phyloP scores from a whole-genome alignment of 1,139 yeast species.

The Maudiozyma humilis region DNA sequence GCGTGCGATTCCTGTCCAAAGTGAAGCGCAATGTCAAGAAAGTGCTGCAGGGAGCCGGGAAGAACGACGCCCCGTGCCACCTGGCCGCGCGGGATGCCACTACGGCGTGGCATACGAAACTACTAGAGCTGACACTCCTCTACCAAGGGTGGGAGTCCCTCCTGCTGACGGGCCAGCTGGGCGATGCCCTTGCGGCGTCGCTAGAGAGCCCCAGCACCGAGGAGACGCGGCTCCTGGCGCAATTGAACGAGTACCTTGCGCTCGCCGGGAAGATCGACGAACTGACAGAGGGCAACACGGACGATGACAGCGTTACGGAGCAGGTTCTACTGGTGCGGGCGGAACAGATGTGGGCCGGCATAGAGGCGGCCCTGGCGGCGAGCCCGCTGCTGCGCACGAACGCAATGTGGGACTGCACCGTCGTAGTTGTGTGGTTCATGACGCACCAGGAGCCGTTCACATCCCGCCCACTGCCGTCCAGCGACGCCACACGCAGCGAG shows the following conservation, averaged over 20 bases:
- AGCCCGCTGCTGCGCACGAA: conserved; percentile 11
- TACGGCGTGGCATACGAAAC: conserved; percentile 14
- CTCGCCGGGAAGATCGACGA: conserved; percentile 14
- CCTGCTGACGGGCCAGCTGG: conserved; percentile 7
- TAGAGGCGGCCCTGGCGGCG: conserved; percentile 11
- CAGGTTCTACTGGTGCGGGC: conserved; percentile 8
- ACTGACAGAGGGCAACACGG: no score
- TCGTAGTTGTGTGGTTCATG: conserved; percentile 25
- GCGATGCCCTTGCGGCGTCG: no score
- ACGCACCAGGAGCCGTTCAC: conserved; percentile 29
- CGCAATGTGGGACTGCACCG: conserved; percentile 24
- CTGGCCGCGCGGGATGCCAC: conserved; percentile 10
- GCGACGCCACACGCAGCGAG: conserved; percentile 16
- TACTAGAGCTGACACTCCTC: conserved; percentile 18
- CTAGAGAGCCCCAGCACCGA: not conserved
- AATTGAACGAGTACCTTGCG: conserved; percentile 18
- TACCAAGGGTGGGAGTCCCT: conserved; percentile 23
- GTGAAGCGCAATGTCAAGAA: conserved; percentile 17
- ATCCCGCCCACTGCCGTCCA: conserved; percentile 22
- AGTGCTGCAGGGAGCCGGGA: conserved; percentile 6
- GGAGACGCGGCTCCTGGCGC: not conserved
- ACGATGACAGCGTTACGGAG: not conserved
- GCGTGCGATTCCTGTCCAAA: conserved; percentile 27
- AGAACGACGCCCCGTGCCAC: conserved; percentile 1
- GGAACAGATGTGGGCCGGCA: conserved; percentile 18